These are phyloP conservation scores for Fusarium tricinctum DNA, from an alignment of 2,329 filamentous ascomycete genomes.

Conservation along the genomic window DNA sequence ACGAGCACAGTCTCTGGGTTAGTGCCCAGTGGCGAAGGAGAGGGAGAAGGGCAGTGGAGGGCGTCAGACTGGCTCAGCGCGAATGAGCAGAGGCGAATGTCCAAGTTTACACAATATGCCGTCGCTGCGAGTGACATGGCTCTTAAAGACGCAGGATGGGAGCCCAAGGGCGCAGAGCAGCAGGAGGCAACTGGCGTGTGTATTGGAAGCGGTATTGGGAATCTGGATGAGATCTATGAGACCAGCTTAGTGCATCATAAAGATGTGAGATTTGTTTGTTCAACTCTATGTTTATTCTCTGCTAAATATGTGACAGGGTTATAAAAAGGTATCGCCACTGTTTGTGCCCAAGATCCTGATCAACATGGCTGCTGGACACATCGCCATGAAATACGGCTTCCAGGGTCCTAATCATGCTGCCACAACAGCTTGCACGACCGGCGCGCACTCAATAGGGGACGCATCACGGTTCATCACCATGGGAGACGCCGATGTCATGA, in stretches of 20 bases:
- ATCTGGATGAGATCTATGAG: constrained; percentile 89
- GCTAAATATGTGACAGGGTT: constrained; percentile 71
- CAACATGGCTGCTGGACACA: constrained; percentile 93
- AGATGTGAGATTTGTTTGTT: constrained; percentile 67
- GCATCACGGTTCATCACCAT: constrained; percentile 92
- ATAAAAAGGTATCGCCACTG: constrained; percentile 91
- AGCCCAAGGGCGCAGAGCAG: constrained; percentile 70
- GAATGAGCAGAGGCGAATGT: constrained; percentile 80
- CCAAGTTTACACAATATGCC: constrained; percentile 92
- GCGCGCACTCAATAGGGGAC: constrained; percentile 94
- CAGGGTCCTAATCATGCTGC: constrained; percentile 92
- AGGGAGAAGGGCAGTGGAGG: constrained; percentile 63
- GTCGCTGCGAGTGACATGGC: constrained; percentile 90
- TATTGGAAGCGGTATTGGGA: constrained; percentile 94
- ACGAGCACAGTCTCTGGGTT: constrained; percentile 89
- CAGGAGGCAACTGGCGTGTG: constrained; percentile 88
- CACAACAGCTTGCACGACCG: constrained; percentile 96
- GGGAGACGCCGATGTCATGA: constrained; percentile 94
- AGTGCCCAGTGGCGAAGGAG: constrained; percentile 70
- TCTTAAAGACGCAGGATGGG: constrained; percentile 84
- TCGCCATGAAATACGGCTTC: constrained; percentile 93
- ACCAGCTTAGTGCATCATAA: constrained; percentile 82
- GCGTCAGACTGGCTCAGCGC: constrained; percentile 67
- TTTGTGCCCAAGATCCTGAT: constrained; percentile 95
- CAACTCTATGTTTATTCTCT: background rate